These are phyloP conservation scores for Cryphonectria nitschkei DNA, from an alignment of 2,329 filamentous ascomycete genomes.

Conservation along the genomic window DNA sequence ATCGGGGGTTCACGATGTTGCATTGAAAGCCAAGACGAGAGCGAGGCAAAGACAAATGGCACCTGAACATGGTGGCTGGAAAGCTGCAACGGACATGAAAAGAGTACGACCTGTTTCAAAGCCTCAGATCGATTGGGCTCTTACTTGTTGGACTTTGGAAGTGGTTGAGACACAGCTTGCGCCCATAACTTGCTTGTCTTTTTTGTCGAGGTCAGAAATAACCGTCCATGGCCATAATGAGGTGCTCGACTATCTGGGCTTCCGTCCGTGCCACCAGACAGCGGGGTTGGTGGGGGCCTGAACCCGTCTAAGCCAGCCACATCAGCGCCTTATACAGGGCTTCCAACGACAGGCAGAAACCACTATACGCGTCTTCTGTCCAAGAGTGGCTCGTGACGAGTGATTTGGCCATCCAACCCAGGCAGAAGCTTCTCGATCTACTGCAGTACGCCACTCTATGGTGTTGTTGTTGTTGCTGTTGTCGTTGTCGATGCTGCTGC, in stretches of 20 bases:
- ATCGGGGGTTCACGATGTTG: neutral
- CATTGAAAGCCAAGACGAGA: neutral
- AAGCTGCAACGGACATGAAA: neutral
- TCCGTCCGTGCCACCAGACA: neutral
- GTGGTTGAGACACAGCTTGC: neutral
- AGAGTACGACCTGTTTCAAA: neutral
- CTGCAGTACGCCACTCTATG: slow-evolving; percentile 1
- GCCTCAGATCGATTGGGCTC: neutral
- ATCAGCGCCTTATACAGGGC: neutral
- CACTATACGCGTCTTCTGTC: slow-evolving; percentile 27
- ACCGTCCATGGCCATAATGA: neutral
- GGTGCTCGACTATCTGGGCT: neutral
- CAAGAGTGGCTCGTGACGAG: neutral
- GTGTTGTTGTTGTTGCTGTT: neutral
- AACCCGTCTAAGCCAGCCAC: neutral
- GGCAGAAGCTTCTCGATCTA: neutral
- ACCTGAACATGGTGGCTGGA: neutral
- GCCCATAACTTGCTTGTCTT: neutral
- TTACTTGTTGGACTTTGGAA: neutral
- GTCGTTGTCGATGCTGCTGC: neutral
- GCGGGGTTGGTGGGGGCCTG: neutral
- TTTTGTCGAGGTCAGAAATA: neutral
- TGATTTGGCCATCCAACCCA: slow-evolving; percentile 1
- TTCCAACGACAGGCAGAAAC: slow-evolving; percentile 15
- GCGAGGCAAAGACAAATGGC: neutral